These are phyloP conservation scores for Aspergillus vadensis DNA, from an alignment of 2,329 filamentous ascomycete genomes.

Conservation along the genomic window DNA sequence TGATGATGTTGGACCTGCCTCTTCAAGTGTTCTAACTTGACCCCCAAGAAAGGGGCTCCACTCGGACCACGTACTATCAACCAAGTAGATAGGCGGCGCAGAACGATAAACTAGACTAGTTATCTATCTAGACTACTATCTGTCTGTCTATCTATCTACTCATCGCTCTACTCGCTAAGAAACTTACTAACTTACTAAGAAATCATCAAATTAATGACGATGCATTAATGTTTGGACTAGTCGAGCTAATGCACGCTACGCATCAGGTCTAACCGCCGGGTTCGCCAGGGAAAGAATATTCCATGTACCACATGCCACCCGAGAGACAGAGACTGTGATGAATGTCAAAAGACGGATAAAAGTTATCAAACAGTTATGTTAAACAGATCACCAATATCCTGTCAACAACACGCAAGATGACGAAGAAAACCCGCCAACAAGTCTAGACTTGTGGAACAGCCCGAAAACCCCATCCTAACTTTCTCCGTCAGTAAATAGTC, in stretches of 20 bases:
- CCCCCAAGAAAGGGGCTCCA: not conserved
- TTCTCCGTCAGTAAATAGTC: too few species aligned
- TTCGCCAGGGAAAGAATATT: not conserved
- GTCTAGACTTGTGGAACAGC: not conserved
- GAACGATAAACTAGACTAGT: not conserved
- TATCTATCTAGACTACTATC: not conserved
- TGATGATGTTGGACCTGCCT: not conserved
- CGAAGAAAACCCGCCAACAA: not conserved
- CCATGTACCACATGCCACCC: not conserved
- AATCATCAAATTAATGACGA: not conserved
- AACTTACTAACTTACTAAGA: not conserved
- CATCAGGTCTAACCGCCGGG: not conserved
- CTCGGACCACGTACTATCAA: not conserved
- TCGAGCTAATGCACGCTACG: not conserved
- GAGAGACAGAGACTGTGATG: too few species aligned
- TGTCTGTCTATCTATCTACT: not conserved
- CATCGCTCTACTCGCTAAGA: not conserved
- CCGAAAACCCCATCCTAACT: not conserved
- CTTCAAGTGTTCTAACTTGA: not conserved
- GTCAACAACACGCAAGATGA: not conserved
- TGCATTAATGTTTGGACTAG: conserved; percentile 4
- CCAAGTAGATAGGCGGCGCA: not conserved
- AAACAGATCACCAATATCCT: not conserved
- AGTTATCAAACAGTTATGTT: too few species aligned
- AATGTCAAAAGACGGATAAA: too few species aligned